Evolutionary conservation across 768 basidiomycete species (phyloP), one percentile per base, ranked within the genome.

Genomic region (Mycena haematopus): DNA sequence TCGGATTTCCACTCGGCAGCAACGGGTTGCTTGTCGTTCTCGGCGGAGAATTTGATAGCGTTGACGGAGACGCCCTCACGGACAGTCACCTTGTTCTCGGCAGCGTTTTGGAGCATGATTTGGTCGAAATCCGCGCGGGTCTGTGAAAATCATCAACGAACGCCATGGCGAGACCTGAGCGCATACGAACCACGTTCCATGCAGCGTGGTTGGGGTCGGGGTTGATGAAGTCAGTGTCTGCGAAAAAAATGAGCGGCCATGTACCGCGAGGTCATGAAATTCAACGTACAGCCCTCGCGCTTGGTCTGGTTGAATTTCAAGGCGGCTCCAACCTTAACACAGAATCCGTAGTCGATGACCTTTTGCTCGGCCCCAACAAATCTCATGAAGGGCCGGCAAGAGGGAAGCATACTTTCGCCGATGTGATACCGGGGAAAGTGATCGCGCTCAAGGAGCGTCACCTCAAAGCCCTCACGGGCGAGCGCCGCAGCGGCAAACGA

Each of bases 71-170:
- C 78, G 49, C 76, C 75, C 65, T 85, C 81, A 69, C 80, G 83
- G 14, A 88, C 84, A 33, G 71, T 66, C 1, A 73, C 83, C 9
- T 86, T 86, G 46, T 72, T 76, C 24, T 74, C 65, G 8, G 68
- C 75, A 3, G 87, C 85, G 54, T 89, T 84, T 11, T 81, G 71
- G 25, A 89, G 79, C 24, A 89, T 78, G 27, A 89, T 64, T 9
- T 84, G 74, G 68, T 89, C 87, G 46, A 84, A 83, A 62, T 87
- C 82, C 3, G 87, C 87, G 82, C 49, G 80, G 74, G 82, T 85
- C 50, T 19, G 31, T 15, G 19, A 17, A 21, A 4, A 44, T 4
- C 27, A 5, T 49, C 2, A 49, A 6, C 10, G 15, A 11, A 49
- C 9, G 27, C 14, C 10, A 14, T 29, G 14, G 2, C 14, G 5